These are phyloP conservation scores for Daphne laureola DNA, from an alignment of 441 rosid genomes.

Conservation along the genomic window DNA sequence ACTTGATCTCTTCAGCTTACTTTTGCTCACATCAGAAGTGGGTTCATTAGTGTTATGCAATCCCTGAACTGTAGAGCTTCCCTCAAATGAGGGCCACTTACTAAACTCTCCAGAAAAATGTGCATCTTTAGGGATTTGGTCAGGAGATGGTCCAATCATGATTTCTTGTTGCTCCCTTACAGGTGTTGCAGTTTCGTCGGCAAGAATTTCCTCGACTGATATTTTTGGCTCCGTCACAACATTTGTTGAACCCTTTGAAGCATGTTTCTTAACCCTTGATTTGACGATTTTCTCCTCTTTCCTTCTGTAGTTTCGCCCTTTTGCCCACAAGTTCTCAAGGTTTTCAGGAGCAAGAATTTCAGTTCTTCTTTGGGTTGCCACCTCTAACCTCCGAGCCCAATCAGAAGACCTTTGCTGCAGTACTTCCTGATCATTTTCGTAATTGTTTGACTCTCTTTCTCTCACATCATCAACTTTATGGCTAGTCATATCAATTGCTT, in stretches of 20 bases:
- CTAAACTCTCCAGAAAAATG: constrained; percentile 19
- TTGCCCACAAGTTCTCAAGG: constrained; percentile 92
- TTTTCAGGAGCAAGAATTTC: constrained; percentile 89
- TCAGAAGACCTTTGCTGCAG: constrained; percentile 39
- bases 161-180: constrained; percentile 29
- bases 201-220: constrained; percentile 17
- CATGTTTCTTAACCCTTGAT: constrained; percentile 19
- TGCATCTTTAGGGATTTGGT: constrained; percentile 13
- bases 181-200: constrained; percentile 19
- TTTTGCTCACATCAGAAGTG: constrained; percentile 39
- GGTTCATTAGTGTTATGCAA: constrained; percentile 17
- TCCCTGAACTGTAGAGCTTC: constrained; percentile 14
- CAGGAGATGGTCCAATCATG: constrained; percentile 22
- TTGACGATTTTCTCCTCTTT: constrained; percentile 49
- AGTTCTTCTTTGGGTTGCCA: constrained; percentile 74
- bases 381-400: constrained; percentile 74
- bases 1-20: constrained; percentile 66
- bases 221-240: constrained; percentile 13
- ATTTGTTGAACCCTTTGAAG: constrained; percentile 19
- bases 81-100: constrained; percentile 26
- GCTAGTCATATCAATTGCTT: constrained; percentile 23
- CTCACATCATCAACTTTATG: constrained; percentile 22
- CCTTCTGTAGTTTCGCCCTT: constrained; percentile 76
- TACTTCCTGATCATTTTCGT: constrained; percentile 26
- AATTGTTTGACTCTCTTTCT: constrained; percentile 18